Percentiles rank a stretch among this genome's conserved stretches.
Evolutionary conservation across 257 asterid species (phyloP).

Genomic region (Solanum medicagineum): DNA sequence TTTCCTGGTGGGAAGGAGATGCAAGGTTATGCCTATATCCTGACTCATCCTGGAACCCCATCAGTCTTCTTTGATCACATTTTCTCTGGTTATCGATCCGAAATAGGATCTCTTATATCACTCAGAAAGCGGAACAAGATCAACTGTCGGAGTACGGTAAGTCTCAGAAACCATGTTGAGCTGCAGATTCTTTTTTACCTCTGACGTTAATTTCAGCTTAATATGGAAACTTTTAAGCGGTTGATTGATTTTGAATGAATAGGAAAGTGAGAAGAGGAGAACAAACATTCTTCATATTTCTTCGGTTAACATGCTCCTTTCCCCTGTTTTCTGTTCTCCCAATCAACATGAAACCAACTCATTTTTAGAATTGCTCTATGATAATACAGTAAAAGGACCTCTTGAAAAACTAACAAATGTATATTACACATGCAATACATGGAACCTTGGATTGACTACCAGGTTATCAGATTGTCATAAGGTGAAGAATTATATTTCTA

Average conservation of each 20-base stretch:
- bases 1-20: slow-evolving; percentile 97
- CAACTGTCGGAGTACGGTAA: slow-evolving; percentile 82
- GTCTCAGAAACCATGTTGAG: slow-evolving; percentile 4
- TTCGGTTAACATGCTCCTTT: background rate
- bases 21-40: slow-evolving; percentile 92
- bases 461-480: background rate
- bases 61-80: slow-evolving; percentile 87
- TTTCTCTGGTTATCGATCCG: slow-evolving; percentile 43
- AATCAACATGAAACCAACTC: background rate
- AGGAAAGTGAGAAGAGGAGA: background rate
- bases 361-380: background rate
- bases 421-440: background rate
- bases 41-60: slow-evolving; percentile 93
- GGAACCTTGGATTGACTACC: background rate
- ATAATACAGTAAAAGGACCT: background rate
- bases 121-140: slow-evolving; percentile 67
- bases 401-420: background rate
- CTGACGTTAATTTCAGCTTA: background rate
- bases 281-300: background rate
- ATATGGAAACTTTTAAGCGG: background rate
- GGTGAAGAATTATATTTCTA: background rate
- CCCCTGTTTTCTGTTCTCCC: background rate
- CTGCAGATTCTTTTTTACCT: background rate
- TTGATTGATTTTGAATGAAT: background rate
- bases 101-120: slow-evolving; percentile 47